Base-by-base conservation (phyloP, 2,329 filamentous ascomycete species). In the Phialocephala subalpina region DNA sequence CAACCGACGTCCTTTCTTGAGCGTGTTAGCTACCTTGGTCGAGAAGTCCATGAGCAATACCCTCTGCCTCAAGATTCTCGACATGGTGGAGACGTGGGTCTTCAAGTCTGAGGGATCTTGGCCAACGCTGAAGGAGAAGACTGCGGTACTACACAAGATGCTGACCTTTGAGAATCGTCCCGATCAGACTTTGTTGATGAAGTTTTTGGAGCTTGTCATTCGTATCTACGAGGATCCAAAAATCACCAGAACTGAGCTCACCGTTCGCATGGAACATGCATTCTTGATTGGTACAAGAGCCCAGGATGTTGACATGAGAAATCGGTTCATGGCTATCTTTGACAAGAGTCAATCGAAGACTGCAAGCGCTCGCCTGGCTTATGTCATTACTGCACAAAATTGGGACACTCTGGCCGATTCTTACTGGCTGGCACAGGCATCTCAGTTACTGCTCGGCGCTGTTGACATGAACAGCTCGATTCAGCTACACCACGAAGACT, bases 101-200 rank as follows among this genome's bases (percentile, higher is more conserved):
- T 99, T 99, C 82, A 88, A 93, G 70, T 96, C 93, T 0, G 94
- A 93, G 65, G 96, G 97, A 69, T 96, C 94, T 1, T 97, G 96
- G 86, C 96, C 96, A 0, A 99, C 96, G 0, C 85, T 99, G 1
- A 99, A 99, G 78, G 97, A 99, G 80, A 99, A 99, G 82, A 98
- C 95, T 0, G 97, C 97, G 0, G 96, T 99, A 0, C 82, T 99
- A n/a, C 94, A 97, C 74, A 99, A 99, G 81, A 99, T 99, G 96
- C 82, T 98, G 18, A 90, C 94, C 0, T 99, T 99, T 72, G 96
- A 99, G 79, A 89, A 92, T 64, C 87, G 96, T 45, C 81, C 86
- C 33, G 95, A 98, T 76, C 87, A 90, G 36, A 93, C 91, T 0
- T 90, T 99, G 81, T 84, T 99, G 64, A 94, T 91, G 72, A 95